Conservation (phyloP, 108 stramenopile species). For the Fistulifera solaris region DNA sequence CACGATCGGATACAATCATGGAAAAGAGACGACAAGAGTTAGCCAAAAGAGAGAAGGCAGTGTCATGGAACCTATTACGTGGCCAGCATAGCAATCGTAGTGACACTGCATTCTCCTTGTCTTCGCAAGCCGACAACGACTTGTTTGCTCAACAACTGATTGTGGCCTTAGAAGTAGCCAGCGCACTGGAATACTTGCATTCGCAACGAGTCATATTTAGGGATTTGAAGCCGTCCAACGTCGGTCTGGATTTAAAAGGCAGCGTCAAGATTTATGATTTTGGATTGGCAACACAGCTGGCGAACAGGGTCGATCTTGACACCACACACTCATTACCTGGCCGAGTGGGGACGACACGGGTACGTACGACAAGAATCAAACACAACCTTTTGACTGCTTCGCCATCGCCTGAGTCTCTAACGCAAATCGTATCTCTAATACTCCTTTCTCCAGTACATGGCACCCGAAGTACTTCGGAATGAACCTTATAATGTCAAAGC, state of each 20-base stretch:
- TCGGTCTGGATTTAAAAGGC: slow-evolving; percentile 40
- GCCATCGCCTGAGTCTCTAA: background rate
- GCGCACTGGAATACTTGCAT: slow-evolving; percentile 36
- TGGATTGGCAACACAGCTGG: slow-evolving; percentile 27
- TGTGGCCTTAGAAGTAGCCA: slow-evolving; percentile 28
- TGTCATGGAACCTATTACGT: background rate
- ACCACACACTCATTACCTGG: slow-evolving; percentile 11
- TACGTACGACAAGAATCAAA: background rate
- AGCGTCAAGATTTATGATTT: slow-evolving; percentile 36
- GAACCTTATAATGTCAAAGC: slow-evolving; percentile 47
- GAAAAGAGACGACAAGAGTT: slow-evolving; percentile 13
- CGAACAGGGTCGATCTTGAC: slow-evolving; percentile 21
- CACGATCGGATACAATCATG: slow-evolving; percentile 14
- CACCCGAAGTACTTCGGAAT: slow-evolving; percentile 44
- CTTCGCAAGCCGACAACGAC: slow-evolving; percentile 6
- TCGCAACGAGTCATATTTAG: slow-evolving; percentile 29
- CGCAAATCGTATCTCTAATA: background rate
- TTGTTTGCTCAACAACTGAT: slow-evolving; percentile 15
- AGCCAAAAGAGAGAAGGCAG: background rate
- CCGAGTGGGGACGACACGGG: slow-evolving; percentile 26
- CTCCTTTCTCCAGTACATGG: slow-evolving; percentile 49
- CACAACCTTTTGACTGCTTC: background rate
- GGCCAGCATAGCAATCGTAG: too few species aligned
- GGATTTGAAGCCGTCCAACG: slow-evolving; percentile 59
- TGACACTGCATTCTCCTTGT: too few species aligned